A percentile compares a stretch with the other conserved stretches of the same genome.
phyloP scores from a whole-genome alignment of 2,329 filamentous ascomycete genomes.

The Cytospora mali region DNA sequence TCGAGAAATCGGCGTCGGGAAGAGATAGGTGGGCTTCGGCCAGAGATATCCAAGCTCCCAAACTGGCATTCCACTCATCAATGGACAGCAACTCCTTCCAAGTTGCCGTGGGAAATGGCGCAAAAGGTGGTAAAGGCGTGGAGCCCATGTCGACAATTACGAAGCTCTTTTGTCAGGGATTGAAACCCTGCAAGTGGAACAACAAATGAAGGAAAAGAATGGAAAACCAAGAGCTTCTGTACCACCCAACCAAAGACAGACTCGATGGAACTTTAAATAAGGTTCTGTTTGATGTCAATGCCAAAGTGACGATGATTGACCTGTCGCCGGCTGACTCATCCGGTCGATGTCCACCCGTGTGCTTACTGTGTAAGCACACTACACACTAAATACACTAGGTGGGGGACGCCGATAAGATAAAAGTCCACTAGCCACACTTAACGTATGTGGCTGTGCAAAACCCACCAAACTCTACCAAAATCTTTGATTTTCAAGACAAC shows the following conservation, averaged over 20 bases:
- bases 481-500: slow-evolving; percentile 13
- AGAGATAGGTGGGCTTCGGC: slow-evolving; percentile 66
- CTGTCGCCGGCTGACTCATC: slow-evolving; percentile 28
- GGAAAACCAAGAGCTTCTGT: background rate
- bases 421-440: background rate
- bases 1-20: slow-evolving; percentile 56
- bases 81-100: slow-evolving; percentile 68
- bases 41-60: slow-evolving; percentile 76
- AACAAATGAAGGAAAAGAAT: background rate
- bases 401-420: background rate
- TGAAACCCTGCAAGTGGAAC: too few relatives aligned
- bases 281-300: background rate
- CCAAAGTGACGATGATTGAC: slow-evolving; percentile 2
- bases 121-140: slow-evolving; percentile 67
- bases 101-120: slow-evolving; percentile 71
- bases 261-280: background rate
- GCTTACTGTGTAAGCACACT: too few relatives aligned
- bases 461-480: slow-evolving; percentile 10
- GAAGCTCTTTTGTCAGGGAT: too few relatives aligned
- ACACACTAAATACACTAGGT: too few relatives aligned
- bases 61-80: slow-evolving; percentile 75
- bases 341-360: background rate
- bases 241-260: background rate
- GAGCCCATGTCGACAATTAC: slow-evolving; percentile 38
- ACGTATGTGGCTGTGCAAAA: background rate